phyloP scores from a whole-genome alignment of 352 stramenopile genomes.

The Discostella stelligera region DNA sequence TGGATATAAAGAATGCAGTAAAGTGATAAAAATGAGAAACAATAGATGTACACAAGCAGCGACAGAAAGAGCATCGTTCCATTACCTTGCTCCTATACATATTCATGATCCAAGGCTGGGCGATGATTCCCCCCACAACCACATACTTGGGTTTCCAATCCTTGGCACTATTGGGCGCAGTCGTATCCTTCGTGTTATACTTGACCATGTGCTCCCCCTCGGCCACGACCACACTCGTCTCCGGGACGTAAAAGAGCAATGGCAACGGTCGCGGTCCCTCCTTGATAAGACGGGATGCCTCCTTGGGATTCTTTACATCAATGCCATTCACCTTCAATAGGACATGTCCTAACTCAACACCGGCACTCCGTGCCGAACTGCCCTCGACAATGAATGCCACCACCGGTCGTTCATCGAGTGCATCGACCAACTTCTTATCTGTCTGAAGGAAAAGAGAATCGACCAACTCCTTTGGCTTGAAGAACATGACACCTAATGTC shows the following conservation, averaged over 20 bases:
- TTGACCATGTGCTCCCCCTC: conserved; percentile 84
- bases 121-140: conserved; percentile 83
- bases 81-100: conserved; percentile 82
- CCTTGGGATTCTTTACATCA: conserved; percentile 81
- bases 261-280: conserved; percentile 76
- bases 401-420: conserved; percentile 70
- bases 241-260: conserved; percentile 79
- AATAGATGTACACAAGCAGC: background rate
- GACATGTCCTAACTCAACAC: conserved; percentile 79
- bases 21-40: conserved; percentile 1
- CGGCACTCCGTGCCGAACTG: conserved; percentile 60
- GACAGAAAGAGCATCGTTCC: conserved; percentile 1
- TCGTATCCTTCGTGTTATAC: conserved; percentile 80
- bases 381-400: conserved; percentile 83
- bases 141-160: conserved; percentile 84
- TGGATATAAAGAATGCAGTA: conserved; percentile 3
- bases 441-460: conserved; percentile 77
- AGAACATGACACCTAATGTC: conserved; percentile 83
- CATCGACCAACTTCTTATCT: conserved; percentile 64
- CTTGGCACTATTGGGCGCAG: conserved; percentile 76
- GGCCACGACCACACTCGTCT: conserved; percentile 69
- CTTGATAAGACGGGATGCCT: conserved; percentile 79
- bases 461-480: conserved; percentile 80
- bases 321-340: conserved; percentile 81
- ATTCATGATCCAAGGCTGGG: conserved; percentile 83